Base-by-base conservation (phyloP, 2,329 filamentous ascomycete genomes). In the Leptographium wingfieldii region DNA sequence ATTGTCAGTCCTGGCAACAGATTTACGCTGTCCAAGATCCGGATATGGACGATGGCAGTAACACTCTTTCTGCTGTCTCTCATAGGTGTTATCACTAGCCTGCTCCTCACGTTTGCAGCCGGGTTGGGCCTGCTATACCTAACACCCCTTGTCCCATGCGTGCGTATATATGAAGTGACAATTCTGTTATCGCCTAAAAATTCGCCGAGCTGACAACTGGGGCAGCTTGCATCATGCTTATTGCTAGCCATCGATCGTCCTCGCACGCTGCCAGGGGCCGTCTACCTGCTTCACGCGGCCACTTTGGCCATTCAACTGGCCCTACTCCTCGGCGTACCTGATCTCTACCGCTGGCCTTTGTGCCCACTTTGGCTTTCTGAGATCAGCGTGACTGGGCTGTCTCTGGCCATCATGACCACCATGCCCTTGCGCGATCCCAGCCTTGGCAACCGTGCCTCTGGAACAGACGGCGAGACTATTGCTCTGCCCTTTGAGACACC, bases 391-490 rank as follows among this genome's bases (percentile, higher is more conserved):
- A 74, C 80, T 0, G 63, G 80, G 6, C 63, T 71, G 5, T 78
- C 77, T 1, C 73, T 85, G 7, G 49, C 76, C 2, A 65, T 81
- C 16, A 80, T 89, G 56, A 68, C 90, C 14, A 72, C 77, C 29
- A 90, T 90, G 86, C 88, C 88, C 7, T 72, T 91, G 65, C 79
- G 88, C 27, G 79, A 88, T 61, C 81, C 83, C 0, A 68, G 68
- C 0, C 68, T 85, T 4, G 73, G 78, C 25, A 73, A 69, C 3
- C 70, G 78, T 10, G 80, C 22, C 14, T 9, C 43, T 16, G 46
- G 54, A 5, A 16, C 40, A 14, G 59, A 61, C 2, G 33, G 40
- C 35, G 60, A 64, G 43, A 51, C 35, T 12, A 89, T 92, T 60
- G 83, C 84, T 57, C 71, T 73, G 19, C 76, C 82, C 1, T 83